These are phyloP conservation scores for Cyberlindnera japonica DNA, from an alignment of 805 yeast genomes.

Conservation along the genomic window DNA sequence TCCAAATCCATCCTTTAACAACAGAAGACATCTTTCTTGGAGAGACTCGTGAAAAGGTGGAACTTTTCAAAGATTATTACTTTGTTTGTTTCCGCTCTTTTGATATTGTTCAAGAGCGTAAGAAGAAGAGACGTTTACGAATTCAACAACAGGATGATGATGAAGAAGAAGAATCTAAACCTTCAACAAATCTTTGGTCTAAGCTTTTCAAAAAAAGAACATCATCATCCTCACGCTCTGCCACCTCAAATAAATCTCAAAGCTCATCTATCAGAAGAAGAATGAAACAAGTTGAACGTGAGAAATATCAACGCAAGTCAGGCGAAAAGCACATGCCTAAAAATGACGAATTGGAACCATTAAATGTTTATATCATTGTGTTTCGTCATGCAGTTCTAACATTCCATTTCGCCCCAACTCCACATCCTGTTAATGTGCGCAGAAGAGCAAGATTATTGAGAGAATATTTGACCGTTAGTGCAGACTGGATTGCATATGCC, in stretches of 20 bases:
- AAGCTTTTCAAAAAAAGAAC: conserved; percentile 15
- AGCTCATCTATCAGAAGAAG: conserved; percentile 29
- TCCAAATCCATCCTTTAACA: conserved; percentile 94
- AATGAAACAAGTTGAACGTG: conserved; percentile 31
- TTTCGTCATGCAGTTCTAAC: conserved; percentile 89
- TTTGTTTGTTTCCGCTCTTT: conserved; percentile 85
- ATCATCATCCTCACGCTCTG: conserved; percentile 9
- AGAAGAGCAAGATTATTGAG: conserved; percentile 83
- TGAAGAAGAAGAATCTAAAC: conserved; percentile 6
- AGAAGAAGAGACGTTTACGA: conserved; percentile 29
- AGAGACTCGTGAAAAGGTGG: conserved; percentile 94
- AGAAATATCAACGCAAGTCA: conserved; percentile 38
- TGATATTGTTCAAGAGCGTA: conserved; percentile 74
- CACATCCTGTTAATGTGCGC: conserved; percentile 94
- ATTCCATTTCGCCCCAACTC: conserved; percentile 91
- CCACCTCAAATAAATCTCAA: conserved; percentile 15
- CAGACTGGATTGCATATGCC: conserved; percentile 98
- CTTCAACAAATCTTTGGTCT: too few relatives aligned
- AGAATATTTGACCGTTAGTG: conserved; percentile 84
- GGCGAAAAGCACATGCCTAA: conserved; percentile 43
- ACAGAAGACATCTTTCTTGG: conserved; percentile 93
- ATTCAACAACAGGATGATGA: conserved; percentile 1
- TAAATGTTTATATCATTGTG: conserved; percentile 89
- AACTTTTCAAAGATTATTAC: conserved; percentile 84
- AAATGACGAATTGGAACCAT: conserved; percentile 68